Percentiles rank a stretch among this genome's conserved stretches.
Conservation (phyloP, 2,329 filamentous ascomycete species). For the Volutella citrinella region DNA sequence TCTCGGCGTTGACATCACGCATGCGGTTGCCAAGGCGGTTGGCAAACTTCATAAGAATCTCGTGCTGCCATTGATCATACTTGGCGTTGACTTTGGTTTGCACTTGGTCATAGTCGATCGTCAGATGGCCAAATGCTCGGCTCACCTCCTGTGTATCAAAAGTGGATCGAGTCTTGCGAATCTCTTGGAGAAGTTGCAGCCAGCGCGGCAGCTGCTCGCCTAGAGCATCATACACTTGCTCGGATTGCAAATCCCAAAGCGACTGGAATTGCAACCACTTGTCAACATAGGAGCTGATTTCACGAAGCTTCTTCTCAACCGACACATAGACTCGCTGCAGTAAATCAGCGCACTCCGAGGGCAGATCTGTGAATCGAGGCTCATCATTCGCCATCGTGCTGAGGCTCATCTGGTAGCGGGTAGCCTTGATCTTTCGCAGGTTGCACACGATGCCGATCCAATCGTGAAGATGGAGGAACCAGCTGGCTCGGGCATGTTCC, state of each 20-base stretch:
- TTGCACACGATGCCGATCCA: constrained; percentile 95
- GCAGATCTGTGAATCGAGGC: constrained; percentile 77
- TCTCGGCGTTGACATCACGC: constrained; percentile 87
- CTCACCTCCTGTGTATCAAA: constrained; percentile 97
- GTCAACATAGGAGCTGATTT: constrained; percentile 84
- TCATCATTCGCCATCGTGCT: constrained; percentile 64
- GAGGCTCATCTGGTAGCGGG: constrained; percentile 87
- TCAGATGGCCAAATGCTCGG: constrained; percentile 88
- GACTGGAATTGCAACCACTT: constrained; percentile 99
- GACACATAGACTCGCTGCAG: constrained; percentile 78
- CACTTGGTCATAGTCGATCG: constrained; percentile 97
- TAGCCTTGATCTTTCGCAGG: constrained; percentile 89
- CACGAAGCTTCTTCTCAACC: constrained; percentile 77
- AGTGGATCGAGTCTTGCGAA: constrained; percentile 89
- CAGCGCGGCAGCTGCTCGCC: constrained; percentile 89
- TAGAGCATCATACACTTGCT: constrained; percentile 89
- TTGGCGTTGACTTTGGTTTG: constrained; percentile 98
- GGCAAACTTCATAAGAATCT: constrained; percentile 92
- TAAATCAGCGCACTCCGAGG: constrained; percentile 75
- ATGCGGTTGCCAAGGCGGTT: constrained; percentile 83
- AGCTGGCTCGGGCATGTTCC: constrained; percentile 86
- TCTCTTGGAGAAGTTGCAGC: constrained; percentile 95
- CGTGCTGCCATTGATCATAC: constrained; percentile 99
- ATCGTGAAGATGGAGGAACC: constrained; percentile 87
- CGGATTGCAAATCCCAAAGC: constrained; percentile 94